Evolutionary conservation across 2,329 filamentous ascomycete species (phyloP), one percentile per base, ranked within the genome.

Genomic region (Akanthomyces muscarius): DNA sequence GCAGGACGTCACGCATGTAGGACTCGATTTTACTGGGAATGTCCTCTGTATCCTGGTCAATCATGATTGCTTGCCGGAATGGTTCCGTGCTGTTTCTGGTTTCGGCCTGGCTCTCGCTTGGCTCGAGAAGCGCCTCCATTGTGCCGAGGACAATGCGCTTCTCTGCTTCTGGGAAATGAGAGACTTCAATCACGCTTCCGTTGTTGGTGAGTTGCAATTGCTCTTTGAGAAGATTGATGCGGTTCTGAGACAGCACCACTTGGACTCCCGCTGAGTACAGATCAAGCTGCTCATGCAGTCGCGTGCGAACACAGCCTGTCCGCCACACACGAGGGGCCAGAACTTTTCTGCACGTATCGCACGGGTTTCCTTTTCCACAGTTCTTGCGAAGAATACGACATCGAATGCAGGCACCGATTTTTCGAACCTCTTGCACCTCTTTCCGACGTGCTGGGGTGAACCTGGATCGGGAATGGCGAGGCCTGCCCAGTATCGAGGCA

Each of bases 331-430:
- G 80, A 0, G 86, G 85, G 4, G 83, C 81, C 45, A 88, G 74
- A 0, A 89, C 86, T 68, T 86, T 87, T 65, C 81, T 81, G 66
- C 86, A 89, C 1, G 86, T 85, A 60, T 84, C 81, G 67, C 86
- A 89, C 0, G 86, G 86, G 7, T 80, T 83, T 38, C 84, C 86
- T 64, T 81, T 82, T n/a, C 85, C 86, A 68, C 86, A 89, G 1
- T 84, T 86, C 74, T 89, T 89, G 63, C 86, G 81, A 42, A 89
- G 73, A 65, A 89, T 88, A 44, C 86, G 81, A 69, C 86, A 89
- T 51, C 86, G 78, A 59, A 88, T 87, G 67, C 86, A 89, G 14
- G 86, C 86, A 6, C 86, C 86, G 42, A 86, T 81, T 68, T 86
- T 86, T 28, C 86, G 82, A 25, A 89, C 84, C 65, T 86, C 83